Conservation (phyloP, 495 filamentous ascomycete species). For the Aspergillus diversus region DNA sequence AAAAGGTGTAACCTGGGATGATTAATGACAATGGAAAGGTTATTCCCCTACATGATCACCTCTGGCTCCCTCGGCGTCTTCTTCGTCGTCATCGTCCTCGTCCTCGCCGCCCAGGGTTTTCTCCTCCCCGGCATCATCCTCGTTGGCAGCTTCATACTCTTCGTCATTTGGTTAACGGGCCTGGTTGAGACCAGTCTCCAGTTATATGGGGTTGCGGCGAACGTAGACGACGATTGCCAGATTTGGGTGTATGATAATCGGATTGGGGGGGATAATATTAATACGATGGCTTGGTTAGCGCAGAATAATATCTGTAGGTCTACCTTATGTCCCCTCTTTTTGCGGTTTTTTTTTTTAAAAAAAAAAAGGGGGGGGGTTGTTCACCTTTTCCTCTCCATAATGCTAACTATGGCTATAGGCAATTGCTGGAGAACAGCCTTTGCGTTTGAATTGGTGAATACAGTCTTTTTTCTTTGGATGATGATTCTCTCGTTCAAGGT, state of each 20-base stretch:
- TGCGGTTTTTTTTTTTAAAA: not conserved
- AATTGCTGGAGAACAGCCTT: slow-evolving; percentile 65
- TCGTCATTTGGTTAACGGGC: slow-evolving; percentile 89
- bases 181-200: slow-evolving; percentile 89
- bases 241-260: slow-evolving; percentile 64
- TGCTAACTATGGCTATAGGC: slow-evolving; percentile 31
- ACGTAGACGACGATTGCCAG: slow-evolving; percentile 80
- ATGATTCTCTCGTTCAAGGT: slow-evolving; percentile 93
- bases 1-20: not conserved
- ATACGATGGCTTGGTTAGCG: slow-evolving; percentile 84
- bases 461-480: slow-evolving; percentile 90
- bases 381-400: slow-evolving; percentile 6
- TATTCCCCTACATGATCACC: slow-evolving; percentile 90
- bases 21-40: slow-evolving; percentile 49
- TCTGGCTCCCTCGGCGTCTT: slow-evolving; percentile 67
- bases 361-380: not conserved
- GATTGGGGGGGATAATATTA: slow-evolving; percentile 62
- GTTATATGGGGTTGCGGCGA: slow-evolving; percentile 78
- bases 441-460: slow-evolving; percentile 72
- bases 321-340: not conserved
- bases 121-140: slow-evolving; percentile 90
- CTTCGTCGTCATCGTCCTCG: slow-evolving; percentile 73
- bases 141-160: slow-evolving; percentile 89
- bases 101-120: slow-evolving; percentile 74
- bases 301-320: slow-evolving; percentile 82